Evolutionary conservation across 495 filamentous ascomycete species (phyloP).

Genomic region (Filosporella fistucella): DNA sequence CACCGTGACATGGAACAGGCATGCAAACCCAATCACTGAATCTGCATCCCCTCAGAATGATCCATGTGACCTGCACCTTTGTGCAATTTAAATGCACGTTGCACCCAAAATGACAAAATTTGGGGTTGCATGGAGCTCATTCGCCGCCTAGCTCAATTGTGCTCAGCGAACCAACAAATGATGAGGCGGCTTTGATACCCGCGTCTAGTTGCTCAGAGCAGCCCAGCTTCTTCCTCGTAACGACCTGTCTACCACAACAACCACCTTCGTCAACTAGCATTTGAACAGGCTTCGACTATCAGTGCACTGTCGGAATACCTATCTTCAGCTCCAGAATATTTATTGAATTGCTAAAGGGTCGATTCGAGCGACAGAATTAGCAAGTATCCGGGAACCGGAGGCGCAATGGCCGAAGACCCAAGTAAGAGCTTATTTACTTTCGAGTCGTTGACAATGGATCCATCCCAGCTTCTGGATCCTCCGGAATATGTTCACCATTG

Average conservation of each 20-base stretch:
- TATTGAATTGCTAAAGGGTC: slow-evolving; percentile 3
- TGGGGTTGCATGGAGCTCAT: slow-evolving; percentile 7
- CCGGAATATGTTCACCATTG: neutral
- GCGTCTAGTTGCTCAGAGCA: no score
- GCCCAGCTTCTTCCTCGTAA: no score
- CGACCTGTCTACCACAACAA: neutral
- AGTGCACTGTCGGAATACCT: no score
- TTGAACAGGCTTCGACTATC: no score
- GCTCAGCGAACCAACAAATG: slow-evolving; percentile 9
- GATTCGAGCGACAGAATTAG: neutral
- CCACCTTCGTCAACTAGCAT: neutral
- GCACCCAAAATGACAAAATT: slow-evolving; percentile 9
- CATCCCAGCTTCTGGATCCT: neutral
- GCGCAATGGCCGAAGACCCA: slow-evolving; percentile 27
- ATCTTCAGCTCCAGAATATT: slow-evolving; percentile 17
- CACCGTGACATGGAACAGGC: neutral
- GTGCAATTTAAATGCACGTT: slow-evolving; percentile 9
- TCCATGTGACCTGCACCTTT: slow-evolving; percentile 13
- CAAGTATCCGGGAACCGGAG: slow-evolving; percentile 12
- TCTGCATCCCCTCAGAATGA: neutral
- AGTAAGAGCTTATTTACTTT: slow-evolving; percentile 24
- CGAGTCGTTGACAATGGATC: neutral
- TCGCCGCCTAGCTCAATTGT: slow-evolving; percentile 1
- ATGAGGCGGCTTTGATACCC: neutral
- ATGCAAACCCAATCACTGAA: slow-evolving; percentile 7